Evolutionary conservation across 148 eudicot genomes (phyloP), one percentile per base, ranked within the genome.

Genomic region (Arbutus unedo): DNA sequence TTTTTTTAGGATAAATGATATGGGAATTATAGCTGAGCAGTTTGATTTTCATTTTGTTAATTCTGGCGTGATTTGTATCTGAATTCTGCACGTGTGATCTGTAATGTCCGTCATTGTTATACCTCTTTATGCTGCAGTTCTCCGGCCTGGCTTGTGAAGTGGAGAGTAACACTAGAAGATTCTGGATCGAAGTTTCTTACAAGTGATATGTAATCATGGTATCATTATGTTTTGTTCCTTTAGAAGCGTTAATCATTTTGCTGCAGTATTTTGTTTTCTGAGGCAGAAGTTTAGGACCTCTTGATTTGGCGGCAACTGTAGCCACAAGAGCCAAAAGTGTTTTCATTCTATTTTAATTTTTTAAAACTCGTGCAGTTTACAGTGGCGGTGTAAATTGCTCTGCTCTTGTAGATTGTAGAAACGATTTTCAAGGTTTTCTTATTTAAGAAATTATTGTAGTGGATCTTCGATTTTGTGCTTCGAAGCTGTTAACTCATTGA

Each of bases 341-440:
- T 66, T 66, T 18, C 68, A 14, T 68, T 60, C 66, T 82, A 82
- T 82, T 77, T 76, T 76, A 59, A 4, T 67, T 50, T 67, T 83
- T 57, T 79, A 13, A 16, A 60, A 81, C 76, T 77, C 18, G 50
- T 74, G 82, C 82, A 80, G 83, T 59, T 82, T 82, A 81, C 81
- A 84, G 84, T 82, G 78, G 85, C 77, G 80, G 87, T 82, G 90
- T 86, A 84, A 86, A 80, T 82, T 86, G 85, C 87, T 81, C 73
- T 82, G 82, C 82, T 54, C 74, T 81, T 88, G 83, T 86, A 86
- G 84, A 86, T 86, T 86, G 74, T 77, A 86, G 87, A 68, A 84
- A 82, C 81, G 79, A 41, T 77, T 71, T 66, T 73, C 18, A 23
- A 57, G 68, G 41, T 54, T 67, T 53, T 11, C 15, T 47, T 43